These are phyloP conservation scores for Theobroma grandiflorum DNA, from an alignment of 441 rosid genomes.

Conservation along the genomic window DNA sequence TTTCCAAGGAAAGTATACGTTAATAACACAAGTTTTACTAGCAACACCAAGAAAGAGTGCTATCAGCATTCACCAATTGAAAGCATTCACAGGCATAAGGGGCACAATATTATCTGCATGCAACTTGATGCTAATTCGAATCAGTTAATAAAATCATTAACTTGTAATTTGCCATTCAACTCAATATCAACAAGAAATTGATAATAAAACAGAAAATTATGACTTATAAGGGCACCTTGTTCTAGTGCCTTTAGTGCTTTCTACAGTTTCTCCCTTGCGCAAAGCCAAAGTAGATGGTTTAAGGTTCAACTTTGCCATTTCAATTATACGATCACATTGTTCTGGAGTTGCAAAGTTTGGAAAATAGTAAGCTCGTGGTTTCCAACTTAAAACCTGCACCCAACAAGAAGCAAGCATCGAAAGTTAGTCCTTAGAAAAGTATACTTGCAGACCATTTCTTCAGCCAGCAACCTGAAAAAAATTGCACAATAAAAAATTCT, in stretches of 20 bases:
- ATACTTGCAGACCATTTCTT: not conserved
- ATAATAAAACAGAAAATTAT: conserved; percentile 7
- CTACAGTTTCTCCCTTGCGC: conserved; percentile 81
- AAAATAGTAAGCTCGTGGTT: conserved; percentile 82
- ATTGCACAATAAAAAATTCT: not conserved
- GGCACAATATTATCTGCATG: not conserved
- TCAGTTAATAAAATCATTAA: not conserved
- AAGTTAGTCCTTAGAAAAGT: not conserved
- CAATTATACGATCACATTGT: conserved; percentile 66
- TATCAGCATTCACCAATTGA: conserved; percentile 1
- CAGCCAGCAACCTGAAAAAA: conserved; percentile 4
- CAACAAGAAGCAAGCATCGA: conserved; percentile 13
- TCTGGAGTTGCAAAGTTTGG: conserved; percentile 78
- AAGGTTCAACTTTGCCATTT: conserved; percentile 61
- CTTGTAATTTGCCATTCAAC: not conserved
- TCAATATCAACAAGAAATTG: conserved; percentile 10
- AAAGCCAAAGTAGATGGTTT: conserved; percentile 80
- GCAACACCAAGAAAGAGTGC: conserved; percentile 8
- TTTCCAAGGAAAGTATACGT: conserved; percentile 27
- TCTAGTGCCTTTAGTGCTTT: conserved; percentile 82
- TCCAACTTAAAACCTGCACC: conserved; percentile 86
- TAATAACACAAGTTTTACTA: conserved; percentile 22
- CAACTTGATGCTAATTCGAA: not conserved
- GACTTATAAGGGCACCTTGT: conserved; percentile 61
- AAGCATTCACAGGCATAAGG: conserved; percentile 22